A percentile compares a stretch with the other conserved stretches of the same genome.
These are phyloP conservation scores for Annulohypoxylon maeteangense DNA, from an alignment of 495 filamentous ascomycete species.

Conservation along the genomic window DNA sequence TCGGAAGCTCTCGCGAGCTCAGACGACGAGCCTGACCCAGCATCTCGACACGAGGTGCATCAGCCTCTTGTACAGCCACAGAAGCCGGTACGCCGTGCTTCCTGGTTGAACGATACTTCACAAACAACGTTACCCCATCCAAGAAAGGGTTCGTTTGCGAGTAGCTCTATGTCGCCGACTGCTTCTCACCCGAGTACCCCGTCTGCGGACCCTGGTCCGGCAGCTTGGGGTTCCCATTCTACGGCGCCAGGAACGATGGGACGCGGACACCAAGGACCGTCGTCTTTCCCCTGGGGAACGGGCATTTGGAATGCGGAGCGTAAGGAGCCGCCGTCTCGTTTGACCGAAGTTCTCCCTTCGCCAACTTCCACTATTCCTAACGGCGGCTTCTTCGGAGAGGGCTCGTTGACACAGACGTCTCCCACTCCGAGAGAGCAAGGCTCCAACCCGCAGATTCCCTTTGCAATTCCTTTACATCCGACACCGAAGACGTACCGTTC, in stretches of 20 bases:
- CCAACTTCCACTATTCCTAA: slow-evolving; percentile 72
- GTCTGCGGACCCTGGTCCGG: slow-evolving; percentile 68
- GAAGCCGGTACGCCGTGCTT: slow-evolving; percentile 66
- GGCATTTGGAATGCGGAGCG: slow-evolving; percentile 82
- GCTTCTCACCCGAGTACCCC: slow-evolving; percentile 80
- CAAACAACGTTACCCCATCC: slow-evolving; percentile 54
- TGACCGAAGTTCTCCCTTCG: slow-evolving; percentile 80
- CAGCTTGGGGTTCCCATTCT: slow-evolving; percentile 70
- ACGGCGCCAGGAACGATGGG: slow-evolving; percentile 61
- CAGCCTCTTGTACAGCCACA: slow-evolving; percentile 58
- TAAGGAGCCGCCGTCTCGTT: slow-evolving; percentile 77
- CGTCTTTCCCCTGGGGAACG: slow-evolving; percentile 76
- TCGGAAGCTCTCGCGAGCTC: slow-evolving; percentile 93
- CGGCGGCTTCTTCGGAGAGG: slow-evolving; percentile 59
- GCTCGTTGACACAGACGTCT: slow-evolving; percentile 53
- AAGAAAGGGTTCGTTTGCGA: slow-evolving; percentile 70
- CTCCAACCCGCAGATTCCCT: slow-evolving; percentile 76
- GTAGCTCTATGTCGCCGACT: slow-evolving; percentile 76
- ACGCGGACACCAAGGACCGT: slow-evolving; percentile 66
- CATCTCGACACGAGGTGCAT: slow-evolving; percentile 58
- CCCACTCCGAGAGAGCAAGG: slow-evolving; percentile 56
- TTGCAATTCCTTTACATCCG: slow-evolving; percentile 89
- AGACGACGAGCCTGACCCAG: slow-evolving; percentile 80
- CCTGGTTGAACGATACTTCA: slow-evolving; percentile 70
- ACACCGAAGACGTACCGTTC: slow-evolving; percentile 94